Evolutionary conservation across 169 alveolate genomes (phyloP).

Genomic region (Fabrea salina): DNA sequence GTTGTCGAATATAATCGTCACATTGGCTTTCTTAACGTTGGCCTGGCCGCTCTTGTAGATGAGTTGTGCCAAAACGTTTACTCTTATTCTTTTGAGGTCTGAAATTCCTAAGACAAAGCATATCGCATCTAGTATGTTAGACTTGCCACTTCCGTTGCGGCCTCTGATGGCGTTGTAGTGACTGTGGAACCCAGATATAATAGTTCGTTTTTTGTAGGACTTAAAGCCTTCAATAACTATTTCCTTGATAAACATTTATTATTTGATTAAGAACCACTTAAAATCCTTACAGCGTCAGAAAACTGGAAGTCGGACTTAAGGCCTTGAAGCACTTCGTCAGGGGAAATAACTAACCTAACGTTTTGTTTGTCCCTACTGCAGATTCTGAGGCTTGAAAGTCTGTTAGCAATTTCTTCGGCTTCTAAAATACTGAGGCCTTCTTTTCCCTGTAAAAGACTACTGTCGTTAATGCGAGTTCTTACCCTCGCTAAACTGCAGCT

Average conservation of each 20-base stretch:
- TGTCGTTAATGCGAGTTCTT: neutral
- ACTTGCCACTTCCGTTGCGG: slow-evolving; percentile 98
- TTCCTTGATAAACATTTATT: slow-evolving; percentile 91
- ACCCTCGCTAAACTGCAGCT: neutral
- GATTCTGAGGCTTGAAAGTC: neutral
- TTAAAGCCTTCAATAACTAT: slow-evolving; percentile 96
- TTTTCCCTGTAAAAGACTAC: neutral
- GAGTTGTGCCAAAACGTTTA: slow-evolving; percentile 92
- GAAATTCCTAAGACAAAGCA: slow-evolving; percentile 95
- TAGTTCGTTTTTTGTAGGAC: slow-evolving; percentile 91
- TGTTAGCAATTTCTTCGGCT: neutral
- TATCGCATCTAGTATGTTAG: slow-evolving; percentile 97
- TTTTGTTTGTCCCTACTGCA: neutral
- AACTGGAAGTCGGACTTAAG: neutral
- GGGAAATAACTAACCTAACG: neutral
- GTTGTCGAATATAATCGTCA: slow-evolving; percentile 93
- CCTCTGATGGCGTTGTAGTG: slow-evolving; percentile 99
- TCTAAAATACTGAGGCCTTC: neutral
- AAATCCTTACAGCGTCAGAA: neutral
- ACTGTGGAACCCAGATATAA: slow-evolving; percentile 91
- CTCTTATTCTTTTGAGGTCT: slow-evolving; percentile 66
- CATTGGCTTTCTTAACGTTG: slow-evolving; percentile 97
- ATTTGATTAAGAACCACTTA: slow-evolving; percentile 15
- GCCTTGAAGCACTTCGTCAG: slow-evolving; percentile 16
- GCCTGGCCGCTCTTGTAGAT: slow-evolving; percentile 99